A percentile compares a stretch with the other conserved stretches of the same genome.
Evolutionary conservation across 2,329 filamentous ascomycete species (phyloP).

Genomic region (Paecilomyces fulvus): DNA sequence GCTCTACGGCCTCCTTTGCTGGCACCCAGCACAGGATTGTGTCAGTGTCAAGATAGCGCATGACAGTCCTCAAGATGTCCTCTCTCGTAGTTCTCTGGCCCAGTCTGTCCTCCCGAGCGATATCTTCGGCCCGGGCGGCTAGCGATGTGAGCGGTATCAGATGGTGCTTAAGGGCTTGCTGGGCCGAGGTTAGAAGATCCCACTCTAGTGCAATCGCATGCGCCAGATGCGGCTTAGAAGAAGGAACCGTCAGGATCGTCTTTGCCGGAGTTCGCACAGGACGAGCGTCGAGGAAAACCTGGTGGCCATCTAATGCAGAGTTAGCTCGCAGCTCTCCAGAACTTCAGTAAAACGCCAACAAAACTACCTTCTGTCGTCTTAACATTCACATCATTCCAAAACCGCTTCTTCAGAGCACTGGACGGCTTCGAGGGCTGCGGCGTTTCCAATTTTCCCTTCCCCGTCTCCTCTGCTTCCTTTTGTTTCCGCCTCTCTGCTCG

Average conservation of each 20-base stretch:
- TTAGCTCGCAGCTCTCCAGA: neutral
- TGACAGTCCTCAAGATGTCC: constrained; percentile 57
- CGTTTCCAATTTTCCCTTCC: constrained; percentile 37
- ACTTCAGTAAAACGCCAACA: constrained; percentile 5
- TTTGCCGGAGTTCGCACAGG: constrained; percentile 67
- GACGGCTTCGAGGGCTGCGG: constrained; percentile 23
- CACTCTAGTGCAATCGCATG: constrained; percentile 84
- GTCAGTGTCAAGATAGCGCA: constrained; percentile 88
- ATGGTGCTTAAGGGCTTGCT: constrained; percentile 78
- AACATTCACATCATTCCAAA: constrained; percentile 80
- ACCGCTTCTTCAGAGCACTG: constrained; percentile 57
- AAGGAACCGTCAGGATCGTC: constrained; percentile 66
- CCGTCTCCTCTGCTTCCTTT: constrained; percentile 43
- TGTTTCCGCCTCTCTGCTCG: constrained; percentile 38
- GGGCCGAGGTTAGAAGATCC: constrained; percentile 72
- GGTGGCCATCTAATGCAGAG: constrained; percentile 39
- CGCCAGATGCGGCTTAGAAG: constrained; percentile 71
- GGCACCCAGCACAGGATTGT: constrained; percentile 86
- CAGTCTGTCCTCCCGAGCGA: constrained; percentile 57
- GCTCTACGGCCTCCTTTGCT: constrained; percentile 39
- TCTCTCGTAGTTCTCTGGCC: constrained; percentile 48
- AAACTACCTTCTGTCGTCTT: constrained; percentile 54
- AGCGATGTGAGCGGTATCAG: constrained; percentile 86
- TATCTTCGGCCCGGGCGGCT: constrained; percentile 73
- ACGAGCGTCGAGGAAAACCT: constrained; percentile 67